A percentile compares a stretch with the other conserved stretches of the same genome.
phyloP scores from a whole-genome alignment of 2,329 filamentous ascomycete genomes.

The Diaporthe caulivora region DNA sequence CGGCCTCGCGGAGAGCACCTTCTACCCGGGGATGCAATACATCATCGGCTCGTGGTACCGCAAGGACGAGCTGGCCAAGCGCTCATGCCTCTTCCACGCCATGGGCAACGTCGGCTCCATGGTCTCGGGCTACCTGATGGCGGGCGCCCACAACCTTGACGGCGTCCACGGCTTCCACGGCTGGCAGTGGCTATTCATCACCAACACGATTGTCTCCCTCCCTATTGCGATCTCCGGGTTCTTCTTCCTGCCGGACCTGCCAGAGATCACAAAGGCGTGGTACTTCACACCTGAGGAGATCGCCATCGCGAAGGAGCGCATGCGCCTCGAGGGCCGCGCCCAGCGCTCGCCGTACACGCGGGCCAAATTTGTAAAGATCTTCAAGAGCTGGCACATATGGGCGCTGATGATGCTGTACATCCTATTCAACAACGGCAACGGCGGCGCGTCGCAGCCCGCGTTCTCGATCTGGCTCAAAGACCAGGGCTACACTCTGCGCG shows the following conservation, averaged over 20 bases:
- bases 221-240: constrained; percentile 67
- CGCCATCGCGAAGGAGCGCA: constrained; percentile 53
- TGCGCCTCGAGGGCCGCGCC: constrained; percentile 59
- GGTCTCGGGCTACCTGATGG: constrained; percentile 42
- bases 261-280: constrained; percentile 54
- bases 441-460: constrained; percentile 62
- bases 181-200: constrained; percentile 70
- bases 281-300: constrained; percentile 54
- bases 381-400: constrained; percentile 75
- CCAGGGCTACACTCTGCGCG: constrained; percentile 54
- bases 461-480: constrained; percentile 65
- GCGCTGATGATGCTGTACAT: constrained; percentile 69
- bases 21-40: constrained; percentile 56
- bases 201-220: constrained; percentile 68
- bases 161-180: constrained; percentile 62
- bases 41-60: constrained; percentile 61
- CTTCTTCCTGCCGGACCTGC: constrained; percentile 55
- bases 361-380: constrained; percentile 70
- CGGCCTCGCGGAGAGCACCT: constrained; percentile 55
- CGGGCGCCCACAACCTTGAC: constrained; percentile 65
- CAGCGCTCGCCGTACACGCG: constrained; percentile 54
- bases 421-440: constrained; percentile 72
- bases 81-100: constrained; percentile 62
- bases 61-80: constrained; percentile 62
- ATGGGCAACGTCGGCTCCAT: constrained; percentile 71